These are phyloP conservation scores for Penstemon barbatus DNA, from an alignment of 257 asterid species.

Conservation along the genomic window DNA sequence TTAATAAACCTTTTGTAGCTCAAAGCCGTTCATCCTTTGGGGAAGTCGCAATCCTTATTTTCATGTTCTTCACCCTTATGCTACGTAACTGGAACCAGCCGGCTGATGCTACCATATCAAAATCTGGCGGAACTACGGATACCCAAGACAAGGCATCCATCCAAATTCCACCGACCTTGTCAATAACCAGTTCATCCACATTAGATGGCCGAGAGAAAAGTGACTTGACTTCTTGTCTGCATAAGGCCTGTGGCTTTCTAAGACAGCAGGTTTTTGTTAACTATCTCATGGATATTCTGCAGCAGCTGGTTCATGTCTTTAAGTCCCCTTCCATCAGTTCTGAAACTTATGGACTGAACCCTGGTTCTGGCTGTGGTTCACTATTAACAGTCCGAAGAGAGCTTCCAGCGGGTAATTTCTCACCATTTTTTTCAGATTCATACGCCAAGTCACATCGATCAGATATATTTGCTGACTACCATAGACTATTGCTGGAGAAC, in stretches of 20 bases:
- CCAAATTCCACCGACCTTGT: slow-evolving; percentile 46
- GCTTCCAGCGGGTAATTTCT: slow-evolving; percentile 95
- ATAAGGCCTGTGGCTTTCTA: slow-evolving; percentile 73
- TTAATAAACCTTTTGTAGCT: slow-evolving; percentile 61
- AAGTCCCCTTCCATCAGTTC: slow-evolving; percentile 67
- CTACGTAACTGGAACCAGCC: slow-evolving; percentile 99
- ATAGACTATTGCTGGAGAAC: slow-evolving; percentile 76
- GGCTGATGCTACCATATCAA: slow-evolving; percentile 71
- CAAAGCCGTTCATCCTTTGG: slow-evolving; percentile 81
- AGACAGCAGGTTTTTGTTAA: slow-evolving; percentile 85
- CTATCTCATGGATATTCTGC: slow-evolving; percentile 92
- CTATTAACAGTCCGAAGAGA: slow-evolving; percentile 83
- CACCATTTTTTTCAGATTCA: slow-evolving; percentile 93
- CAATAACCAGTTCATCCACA: slow-evolving; percentile 52
- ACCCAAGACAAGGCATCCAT: slow-evolving; percentile 57
- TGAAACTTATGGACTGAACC: slow-evolving; percentile 60
- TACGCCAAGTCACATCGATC: slow-evolving; percentile 92
- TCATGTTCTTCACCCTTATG: slow-evolving; percentile 97
- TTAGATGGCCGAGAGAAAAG: slow-evolving; percentile 64
- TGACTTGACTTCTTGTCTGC: slow-evolving; percentile 65
- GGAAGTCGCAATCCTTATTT: slow-evolving; percentile 78
- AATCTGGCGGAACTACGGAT: slow-evolving; percentile 61
- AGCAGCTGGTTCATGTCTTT: slow-evolving; percentile 80
- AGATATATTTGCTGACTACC: slow-evolving; percentile 91
- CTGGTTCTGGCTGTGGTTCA: slow-evolving; percentile 90